These are phyloP conservation scores for Priceomyces fermenticarens DNA, from an alignment of 805 yeast genomes.

Conservation along the genomic window DNA sequence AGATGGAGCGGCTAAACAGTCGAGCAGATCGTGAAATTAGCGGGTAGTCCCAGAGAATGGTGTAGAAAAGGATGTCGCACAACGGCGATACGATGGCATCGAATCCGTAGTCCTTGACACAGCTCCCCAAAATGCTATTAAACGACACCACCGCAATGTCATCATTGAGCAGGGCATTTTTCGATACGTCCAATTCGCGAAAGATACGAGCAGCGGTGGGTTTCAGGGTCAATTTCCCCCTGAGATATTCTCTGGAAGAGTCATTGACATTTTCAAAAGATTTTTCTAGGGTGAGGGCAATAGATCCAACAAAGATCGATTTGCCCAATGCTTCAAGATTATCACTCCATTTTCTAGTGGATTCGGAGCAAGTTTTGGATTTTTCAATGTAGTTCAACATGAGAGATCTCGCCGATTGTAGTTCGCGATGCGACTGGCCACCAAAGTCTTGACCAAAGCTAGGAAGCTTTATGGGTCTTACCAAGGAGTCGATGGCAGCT, in stretches of 20 bases:
- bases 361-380: conserved; percentile 60
- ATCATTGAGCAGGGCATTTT: conserved; percentile 36
- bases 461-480: conserved; percentile 5
- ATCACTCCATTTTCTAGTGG: conserved; percentile 33
- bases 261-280: conserved; percentile 53
- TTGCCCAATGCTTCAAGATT: conserved; percentile 59
- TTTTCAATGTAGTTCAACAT: conserved; percentile 46
- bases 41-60: conserved; percentile 63
- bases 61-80: conserved; percentile 64
- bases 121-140: conserved; percentile 61
- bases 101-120: conserved; percentile 78
- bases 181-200: conserved; percentile 44
- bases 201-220: conserved; percentile 43
- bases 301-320: conserved; percentile 50
- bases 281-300: conserved; percentile 62
- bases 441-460: conserved; percentile 2
- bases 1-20: too few relatives aligned
- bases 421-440: background rate
- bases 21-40: conserved; percentile 42
- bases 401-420: conserved; percentile 8
- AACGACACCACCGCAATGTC: conserved; percentile 54
- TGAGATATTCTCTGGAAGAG: conserved; percentile 52
- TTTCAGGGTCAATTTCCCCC: conserved; percentile 42
- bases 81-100: conserved; percentile 63
- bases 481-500: conserved; percentile 45